phyloP scores from a whole-genome alignment of 768 basidiomycete species.

The Leccinum broughii region DNA sequence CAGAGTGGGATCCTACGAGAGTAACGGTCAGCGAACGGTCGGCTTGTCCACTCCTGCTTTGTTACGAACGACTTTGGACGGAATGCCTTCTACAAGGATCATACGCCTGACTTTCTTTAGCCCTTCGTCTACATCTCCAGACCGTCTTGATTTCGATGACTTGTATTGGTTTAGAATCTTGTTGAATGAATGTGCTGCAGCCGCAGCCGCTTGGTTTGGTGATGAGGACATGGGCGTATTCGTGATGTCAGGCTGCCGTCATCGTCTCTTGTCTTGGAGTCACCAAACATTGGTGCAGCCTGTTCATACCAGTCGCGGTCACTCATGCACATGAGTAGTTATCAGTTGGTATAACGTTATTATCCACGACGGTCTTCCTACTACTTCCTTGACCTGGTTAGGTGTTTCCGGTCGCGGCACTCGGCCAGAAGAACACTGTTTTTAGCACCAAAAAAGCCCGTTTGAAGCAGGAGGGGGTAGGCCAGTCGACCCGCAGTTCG shows the following conservation, averaged over 20 bases:
- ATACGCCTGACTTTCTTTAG: constrained; percentile 83
- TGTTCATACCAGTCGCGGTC: neutral
- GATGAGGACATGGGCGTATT: constrained; percentile 26
- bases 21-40: constrained; percentile 5
- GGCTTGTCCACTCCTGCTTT: neutral
- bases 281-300: neutral
- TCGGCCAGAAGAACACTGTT: constrained; percentile 19
- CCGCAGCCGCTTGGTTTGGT: constrained; percentile 27
- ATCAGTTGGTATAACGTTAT: neutral
- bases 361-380: neutral
- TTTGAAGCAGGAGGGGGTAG: neutral
- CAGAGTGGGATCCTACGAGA: constrained; percentile 71
- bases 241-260: constrained; percentile 3
- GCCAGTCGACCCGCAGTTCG: neutral
- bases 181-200: constrained; percentile 72
- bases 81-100: constrained; percentile 90
- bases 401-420: constrained; percentile 10
- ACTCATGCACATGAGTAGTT: constrained; percentile 3
- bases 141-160: constrained; percentile 61
- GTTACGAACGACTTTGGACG: constrained; percentile 66
- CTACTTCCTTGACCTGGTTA: neutral
- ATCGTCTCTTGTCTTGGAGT: neutral
- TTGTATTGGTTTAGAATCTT: constrained; percentile 77
- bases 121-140: constrained; percentile 73
- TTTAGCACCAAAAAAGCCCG: neutral